phyloP scores from a whole-genome alignment of 148 eudicot genomes.

The Arbutus unedo region DNA sequence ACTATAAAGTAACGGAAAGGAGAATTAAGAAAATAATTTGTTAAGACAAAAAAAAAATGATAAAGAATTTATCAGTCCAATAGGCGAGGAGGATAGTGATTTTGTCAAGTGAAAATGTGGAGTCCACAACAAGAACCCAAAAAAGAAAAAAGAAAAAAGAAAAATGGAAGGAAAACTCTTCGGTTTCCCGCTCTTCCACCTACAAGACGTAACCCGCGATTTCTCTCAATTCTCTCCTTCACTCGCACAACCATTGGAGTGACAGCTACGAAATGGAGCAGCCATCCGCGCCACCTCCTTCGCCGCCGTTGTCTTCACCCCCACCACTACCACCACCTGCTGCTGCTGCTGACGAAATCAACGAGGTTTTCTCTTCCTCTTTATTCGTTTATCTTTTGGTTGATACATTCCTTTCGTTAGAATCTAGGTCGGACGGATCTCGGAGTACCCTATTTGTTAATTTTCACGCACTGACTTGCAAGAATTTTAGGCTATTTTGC shows the following conservation, averaged over 20 bases:
- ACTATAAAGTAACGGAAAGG: too few relatives aligned
- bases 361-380: not conserved
- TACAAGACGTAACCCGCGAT: not conserved
- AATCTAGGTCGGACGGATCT: not conserved
- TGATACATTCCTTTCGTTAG: not conserved
- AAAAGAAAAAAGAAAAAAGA: not conserved
- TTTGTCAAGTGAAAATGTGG: too few relatives aligned
- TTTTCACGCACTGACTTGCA: not conserved
- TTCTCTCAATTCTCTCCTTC: not conserved
- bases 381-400: not conserved
- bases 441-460: too few relatives aligned
- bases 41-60: too few relatives aligned
- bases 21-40: too few relatives aligned
- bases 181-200: constrained; percentile 9
- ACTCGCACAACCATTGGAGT: not conserved
- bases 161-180: not conserved
- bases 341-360: not conserved
- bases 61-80: too few relatives aligned
- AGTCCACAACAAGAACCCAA: too few relatives aligned
- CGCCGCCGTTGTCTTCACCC: not conserved
- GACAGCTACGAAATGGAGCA: not conserved
- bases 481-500: not conserved
- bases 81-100: too few relatives aligned
- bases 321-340: not conserved
- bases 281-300: not conserved